A percentile compares a stretch with the other conserved stretches of the same genome.
Evolutionary conservation across 768 basidiomycete genomes (phyloP).

Genomic region (Rubroboletus pulcherrimus): DNA sequence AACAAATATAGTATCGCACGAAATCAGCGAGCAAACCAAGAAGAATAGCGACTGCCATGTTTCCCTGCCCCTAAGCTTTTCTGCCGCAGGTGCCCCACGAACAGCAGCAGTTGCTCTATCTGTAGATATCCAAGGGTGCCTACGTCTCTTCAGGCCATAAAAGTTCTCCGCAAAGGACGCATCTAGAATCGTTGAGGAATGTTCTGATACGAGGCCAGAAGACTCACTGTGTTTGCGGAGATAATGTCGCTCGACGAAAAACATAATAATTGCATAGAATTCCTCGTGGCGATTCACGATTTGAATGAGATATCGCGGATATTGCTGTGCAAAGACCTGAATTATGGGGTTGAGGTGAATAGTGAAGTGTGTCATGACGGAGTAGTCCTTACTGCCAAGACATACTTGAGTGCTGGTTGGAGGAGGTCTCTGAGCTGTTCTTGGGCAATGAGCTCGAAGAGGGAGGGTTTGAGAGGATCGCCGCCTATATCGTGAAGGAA

Average conservation of each 20-base stretch:
- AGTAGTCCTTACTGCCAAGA: conserved; percentile 66
- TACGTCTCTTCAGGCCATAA: conserved; percentile 83
- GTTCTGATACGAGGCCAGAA: background rate
- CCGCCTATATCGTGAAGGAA: conserved; percentile 76
- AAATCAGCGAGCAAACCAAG: conserved; percentile 52
- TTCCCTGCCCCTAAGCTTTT: conserved; percentile 63
- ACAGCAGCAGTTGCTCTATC: conserved; percentile 66
- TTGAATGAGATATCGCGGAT: conserved; percentile 88
- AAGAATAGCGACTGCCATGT: conserved; percentile 75
- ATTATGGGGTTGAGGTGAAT: conserved; percentile 1
- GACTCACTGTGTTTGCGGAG: conserved; percentile 77
- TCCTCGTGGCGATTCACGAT: conserved; percentile 96
- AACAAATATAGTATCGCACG: background rate
- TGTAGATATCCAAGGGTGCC: conserved; percentile 66
- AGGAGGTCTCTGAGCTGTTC: conserved; percentile 90
- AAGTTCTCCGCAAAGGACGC: conserved; percentile 96
- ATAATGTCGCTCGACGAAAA: conserved; percentile 88
- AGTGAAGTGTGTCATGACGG: background rate
- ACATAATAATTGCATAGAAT: conserved; percentile 86
- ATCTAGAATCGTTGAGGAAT: conserved; percentile 44
- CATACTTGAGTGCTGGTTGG: conserved; percentile 93
- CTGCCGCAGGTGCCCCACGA: conserved; percentile 58
- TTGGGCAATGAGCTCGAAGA: conserved; percentile 91
- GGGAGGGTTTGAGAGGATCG: conserved; percentile 71
- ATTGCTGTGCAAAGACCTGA: conserved; percentile 90